Conservation (phyloP, 2,329 filamentous ascomycete genomes). For the Samsoniella hepiali region DNA sequence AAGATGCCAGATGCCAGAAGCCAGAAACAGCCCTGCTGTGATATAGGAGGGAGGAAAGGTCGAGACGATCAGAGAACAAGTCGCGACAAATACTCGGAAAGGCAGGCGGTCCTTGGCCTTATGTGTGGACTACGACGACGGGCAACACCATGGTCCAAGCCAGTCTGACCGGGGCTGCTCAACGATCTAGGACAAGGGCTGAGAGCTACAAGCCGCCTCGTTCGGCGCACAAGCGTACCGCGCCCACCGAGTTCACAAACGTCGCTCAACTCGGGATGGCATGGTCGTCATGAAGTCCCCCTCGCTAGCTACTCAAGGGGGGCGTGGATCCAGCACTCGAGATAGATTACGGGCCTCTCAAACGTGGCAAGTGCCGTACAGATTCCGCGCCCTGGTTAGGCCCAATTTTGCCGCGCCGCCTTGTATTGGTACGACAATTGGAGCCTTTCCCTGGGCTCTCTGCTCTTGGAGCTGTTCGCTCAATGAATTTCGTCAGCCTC, state of each 20-base stretch:
- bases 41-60: background rate
- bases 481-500: background rate
- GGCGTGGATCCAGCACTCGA: conserved; percentile 15
- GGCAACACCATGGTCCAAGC: conserved; percentile 8
- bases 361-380: conserved; percentile 13
- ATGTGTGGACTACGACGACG: conserved; percentile 10
- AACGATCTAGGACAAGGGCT: conserved; percentile 18
- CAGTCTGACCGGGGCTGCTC: conserved; percentile 15
- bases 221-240: background rate
- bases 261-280: conserved; percentile 12
- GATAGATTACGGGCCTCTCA: conserved; percentile 1
- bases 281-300: conserved; percentile 9
- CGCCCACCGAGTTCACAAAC: conserved; percentile 5
- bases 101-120: conserved; percentile 12
- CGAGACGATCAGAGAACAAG: conserved; percentile 1
- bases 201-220: conserved; percentile 9
- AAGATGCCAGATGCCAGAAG: background rate
- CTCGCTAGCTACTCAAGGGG: conserved; percentile 4
- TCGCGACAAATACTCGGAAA: conserved; percentile 4
- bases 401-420: conserved; percentile 10
- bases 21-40: background rate
- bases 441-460: background rate
- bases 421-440: background rate
- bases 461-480: background rate
- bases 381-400: background rate